Evolutionary conservation across 2,329 filamentous ascomycete genomes (phyloP), one percentile per base, ranked within the genome.

Genomic region (Phaeophleospora eucalypticola): DNA sequence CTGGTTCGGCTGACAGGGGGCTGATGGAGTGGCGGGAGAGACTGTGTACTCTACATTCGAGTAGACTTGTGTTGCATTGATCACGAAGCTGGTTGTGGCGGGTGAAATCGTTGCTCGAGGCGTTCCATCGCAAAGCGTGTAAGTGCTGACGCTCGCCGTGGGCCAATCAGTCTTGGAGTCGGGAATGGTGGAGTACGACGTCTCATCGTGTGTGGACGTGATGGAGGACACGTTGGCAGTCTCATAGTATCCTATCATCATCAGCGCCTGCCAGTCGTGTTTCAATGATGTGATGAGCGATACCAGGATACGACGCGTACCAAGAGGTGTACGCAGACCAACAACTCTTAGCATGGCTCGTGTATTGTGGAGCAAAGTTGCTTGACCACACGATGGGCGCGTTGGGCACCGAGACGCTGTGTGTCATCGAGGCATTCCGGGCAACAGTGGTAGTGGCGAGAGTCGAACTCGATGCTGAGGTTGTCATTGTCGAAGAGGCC

Each of bases 61-160:
- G n/a, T n/a, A n/a, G 12, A 40, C 10, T 14, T 29, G 10, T 17
- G 21, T 39, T 12, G 15, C 8, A 1, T 35, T 44, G 3, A 18
- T 21, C 4, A 20, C 16, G 35, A 14, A 45, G 7, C 27, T 34
- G n/a, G 41, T 36, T 7, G 56, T 57, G 2, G 36, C 18, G 9
- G 50, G 53, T 14, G 40, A 42, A 20, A 45, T 19, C 14, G 52
- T 33, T 2, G 56, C 54, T 19, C 56, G 45, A 2, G 54, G 44
- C n/a, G 45, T 45, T 10, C 53, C 52, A 40, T 58, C 56, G 24
- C 56, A 58, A 1, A 56, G 39, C 12, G 44, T 55, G 32, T 57
- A 58, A 2, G 47, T 43, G 33, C 40, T 44, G 1, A 50, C 34
- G 6, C 8, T 33, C 2, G 24, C 18, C 18, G 40, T 37, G 9